These are phyloP conservation scores for Lolium rigidum DNA, from an alignment of 176 grass and related monocot species.

Conservation along the genomic window DNA sequence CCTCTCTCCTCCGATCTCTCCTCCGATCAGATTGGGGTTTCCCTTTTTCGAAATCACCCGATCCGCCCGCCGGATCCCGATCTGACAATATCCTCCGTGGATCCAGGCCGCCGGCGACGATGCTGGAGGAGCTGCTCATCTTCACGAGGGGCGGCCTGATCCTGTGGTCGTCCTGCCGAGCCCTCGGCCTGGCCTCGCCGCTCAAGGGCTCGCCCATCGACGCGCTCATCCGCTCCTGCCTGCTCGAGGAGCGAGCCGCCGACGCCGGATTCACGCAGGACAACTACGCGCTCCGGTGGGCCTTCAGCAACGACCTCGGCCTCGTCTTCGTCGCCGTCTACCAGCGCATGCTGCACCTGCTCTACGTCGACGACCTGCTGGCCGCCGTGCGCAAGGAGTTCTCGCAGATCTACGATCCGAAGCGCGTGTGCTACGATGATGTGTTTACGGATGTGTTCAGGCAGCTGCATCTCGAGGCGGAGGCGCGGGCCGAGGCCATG, in stretches of 20 bases:
- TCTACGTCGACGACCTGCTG: conserved; percentile 92
- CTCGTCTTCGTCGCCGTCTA: conserved; percentile 95
- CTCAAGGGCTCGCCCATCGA: conserved; percentile 95
- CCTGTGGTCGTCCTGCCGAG: conserved; percentile 84
- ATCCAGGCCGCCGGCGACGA: conserved; percentile 16
- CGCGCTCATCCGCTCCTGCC: conserved; percentile 89
- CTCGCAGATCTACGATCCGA: conserved; percentile 64
- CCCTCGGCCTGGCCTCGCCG: conserved; percentile 50
- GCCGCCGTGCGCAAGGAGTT: conserved; percentile 70
- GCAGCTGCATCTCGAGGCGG: conserved; percentile 86
- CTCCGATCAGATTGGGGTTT: background rate
- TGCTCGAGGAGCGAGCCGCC: conserved; percentile 93
- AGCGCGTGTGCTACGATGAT: conserved; percentile 35
- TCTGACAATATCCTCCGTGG: too few species aligned
- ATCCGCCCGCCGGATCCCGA: background rate
- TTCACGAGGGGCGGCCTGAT: conserved; percentile 95
- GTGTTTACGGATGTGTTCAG: conserved; percentile 65
- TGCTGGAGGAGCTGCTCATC: conserved; percentile 97
- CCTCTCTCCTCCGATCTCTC: background rate
- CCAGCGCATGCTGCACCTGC: conserved; percentile 87
- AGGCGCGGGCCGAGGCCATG: conserved; percentile 79
- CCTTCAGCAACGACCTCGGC: conserved; percentile 92
- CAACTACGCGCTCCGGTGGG: conserved; percentile 86
- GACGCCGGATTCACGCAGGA: conserved; percentile 72
- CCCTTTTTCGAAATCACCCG: background rate